Evolutionary conservation across 352 stramenopile species (phyloP), one percentile per base, ranked within the genome.

Genomic region (Pythium scleroteichum): DNA sequence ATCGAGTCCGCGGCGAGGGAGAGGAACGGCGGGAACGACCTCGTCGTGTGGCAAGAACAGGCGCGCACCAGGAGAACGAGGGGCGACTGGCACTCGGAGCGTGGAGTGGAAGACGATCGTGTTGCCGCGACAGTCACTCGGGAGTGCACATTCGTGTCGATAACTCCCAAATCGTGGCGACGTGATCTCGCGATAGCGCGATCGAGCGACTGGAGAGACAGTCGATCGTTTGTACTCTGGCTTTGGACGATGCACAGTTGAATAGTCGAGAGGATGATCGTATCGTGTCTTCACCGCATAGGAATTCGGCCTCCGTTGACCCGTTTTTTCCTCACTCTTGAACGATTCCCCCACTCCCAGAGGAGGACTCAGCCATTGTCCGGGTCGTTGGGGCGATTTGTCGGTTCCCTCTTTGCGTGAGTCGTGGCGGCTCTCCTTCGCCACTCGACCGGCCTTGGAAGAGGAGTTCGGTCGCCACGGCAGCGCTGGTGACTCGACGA

Each of bases 91-190:
- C 8, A 6, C 40, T n/a, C 53, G 53, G 0, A 44, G 14, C 5
- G 20, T 42, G 6, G 53, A 35, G n/a, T 26, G 53, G 14, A 60
- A 60, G 3, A 60, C 53, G 24, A 60, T 60, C 20, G 24, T 42
- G 41, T 52, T 60, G 3, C 51, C 53, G 41, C 19, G 23, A 29
- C 20, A 42, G 4, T 51, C 2, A n/a, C 38, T 17, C 6, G 12
- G 33, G 9, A 33, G 14, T 4, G 23, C 9, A 6, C 16, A 39
- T 22, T 26, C 14, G 3, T 24, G n/a, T 54, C 48, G 13, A 29
- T 27, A 4, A 32, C 27, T 16, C n/a, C n/a, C n/a, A 26, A 44
- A 32, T n/a, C 39, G 29, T 32, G 26, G 38, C 3, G 38, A n/a
- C 5, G 29, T 35, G 29, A 35, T 5, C 29, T 35, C 29, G 29